These are phyloP conservation scores for Fusarium domesticum DNA, from an alignment of 2,329 filamentous ascomycete genomes.

Conservation along the genomic window DNA sequence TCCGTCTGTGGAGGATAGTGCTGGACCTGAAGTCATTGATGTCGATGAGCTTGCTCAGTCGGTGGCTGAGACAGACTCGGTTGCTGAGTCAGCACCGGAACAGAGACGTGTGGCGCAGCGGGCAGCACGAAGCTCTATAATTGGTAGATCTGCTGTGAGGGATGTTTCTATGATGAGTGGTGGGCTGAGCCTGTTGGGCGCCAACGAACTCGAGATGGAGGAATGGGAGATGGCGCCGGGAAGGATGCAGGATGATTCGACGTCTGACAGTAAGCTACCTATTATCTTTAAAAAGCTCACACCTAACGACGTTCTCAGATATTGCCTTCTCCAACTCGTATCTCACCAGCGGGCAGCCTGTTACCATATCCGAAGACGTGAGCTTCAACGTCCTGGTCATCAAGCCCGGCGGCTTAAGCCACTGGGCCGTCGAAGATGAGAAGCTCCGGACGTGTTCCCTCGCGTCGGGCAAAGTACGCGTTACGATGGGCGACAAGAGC, in stretches of 20 bases:
- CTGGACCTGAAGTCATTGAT: conserved; percentile 6
- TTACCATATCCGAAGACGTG: conserved; percentile 38
- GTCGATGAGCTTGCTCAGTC: conserved; percentile 1
- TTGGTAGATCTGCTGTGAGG: neutral
- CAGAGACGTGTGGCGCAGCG: conserved; percentile 1
- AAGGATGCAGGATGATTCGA: conserved; percentile 31
- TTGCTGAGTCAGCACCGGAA: neutral
- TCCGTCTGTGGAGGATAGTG: neutral
- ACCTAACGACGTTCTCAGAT: conserved; percentile 28
- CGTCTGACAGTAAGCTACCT: conserved; percentile 37
- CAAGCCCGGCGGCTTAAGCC: conserved; percentile 37
- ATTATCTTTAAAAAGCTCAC: neutral
- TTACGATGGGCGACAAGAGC: conserved; percentile 36
- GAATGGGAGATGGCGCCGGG: conserved; percentile 47
- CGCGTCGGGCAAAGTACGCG: conserved; percentile 40
- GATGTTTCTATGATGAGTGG: neutral
- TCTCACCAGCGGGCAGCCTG: conserved; percentile 36
- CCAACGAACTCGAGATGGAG: conserved; percentile 37
- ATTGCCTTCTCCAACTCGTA: conserved; percentile 45
- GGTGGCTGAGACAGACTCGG: neutral
- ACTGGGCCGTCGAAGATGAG: conserved; percentile 29
- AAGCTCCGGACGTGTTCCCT: conserved; percentile 41
- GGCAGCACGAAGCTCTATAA: neutral
- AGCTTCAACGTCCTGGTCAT: conserved; percentile 41
- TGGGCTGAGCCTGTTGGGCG: conserved; percentile 5